Evolutionary conservation across 2,329 filamentous ascomycete genomes (phyloP).

Genomic region (Metarhizium sp.): DNA sequence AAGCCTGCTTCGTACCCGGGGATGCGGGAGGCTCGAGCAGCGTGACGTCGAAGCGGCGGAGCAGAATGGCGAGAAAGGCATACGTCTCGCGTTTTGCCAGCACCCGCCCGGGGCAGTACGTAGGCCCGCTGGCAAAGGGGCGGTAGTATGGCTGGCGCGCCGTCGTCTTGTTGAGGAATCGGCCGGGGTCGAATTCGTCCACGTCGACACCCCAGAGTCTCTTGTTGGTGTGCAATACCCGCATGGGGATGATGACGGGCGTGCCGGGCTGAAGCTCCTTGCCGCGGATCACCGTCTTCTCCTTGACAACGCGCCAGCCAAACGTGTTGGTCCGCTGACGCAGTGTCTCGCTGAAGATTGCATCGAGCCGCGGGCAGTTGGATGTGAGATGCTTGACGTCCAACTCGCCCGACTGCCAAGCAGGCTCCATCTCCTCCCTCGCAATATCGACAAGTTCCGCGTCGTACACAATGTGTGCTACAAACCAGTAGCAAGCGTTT

Average conservation of each 20-base stretch:
- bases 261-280: not conserved
- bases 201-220: not conserved
- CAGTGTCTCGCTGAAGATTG: not conserved
- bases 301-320: not conserved
- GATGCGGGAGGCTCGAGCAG: too few species aligned
- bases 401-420: not conserved
- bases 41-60: too few species aligned
- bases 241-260: not conserved
- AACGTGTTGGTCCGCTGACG: not conserved
- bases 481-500: not conserved
- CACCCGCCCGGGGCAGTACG: not conserved
- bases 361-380: not conserved
- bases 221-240: not conserved
- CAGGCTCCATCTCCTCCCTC: not conserved
- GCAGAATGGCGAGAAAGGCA: too few species aligned
- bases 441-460: not conserved
- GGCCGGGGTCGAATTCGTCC: not conserved
- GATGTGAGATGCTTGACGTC: not conserved
- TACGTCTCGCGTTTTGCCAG: too few species aligned
- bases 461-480: not conserved
- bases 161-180: not conserved
- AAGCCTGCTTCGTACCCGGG: too few species aligned
- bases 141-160: not conserved
- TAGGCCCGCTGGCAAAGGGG: not conserved
- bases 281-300: not conserved